phyloP scores from a whole-genome alignment of 139 green algal genomes.

The Yamagishiella unicocca region DNA sequence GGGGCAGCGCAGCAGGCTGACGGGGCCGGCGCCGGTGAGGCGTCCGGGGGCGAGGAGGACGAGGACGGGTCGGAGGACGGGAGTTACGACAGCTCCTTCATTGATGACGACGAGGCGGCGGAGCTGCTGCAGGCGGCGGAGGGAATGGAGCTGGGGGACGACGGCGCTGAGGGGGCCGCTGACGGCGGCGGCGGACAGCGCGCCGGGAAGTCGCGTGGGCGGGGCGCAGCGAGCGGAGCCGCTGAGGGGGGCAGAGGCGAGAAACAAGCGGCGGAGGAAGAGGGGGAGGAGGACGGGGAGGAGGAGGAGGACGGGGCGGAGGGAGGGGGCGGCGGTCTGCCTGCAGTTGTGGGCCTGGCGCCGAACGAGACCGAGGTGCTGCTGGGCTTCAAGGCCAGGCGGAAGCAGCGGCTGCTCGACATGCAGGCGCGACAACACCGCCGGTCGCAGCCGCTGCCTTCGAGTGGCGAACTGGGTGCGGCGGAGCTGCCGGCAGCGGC shows the following conservation, averaged over 20 bases:
- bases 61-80: slow-evolving; percentile 8
- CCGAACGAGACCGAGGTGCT: slow-evolving; percentile 33
- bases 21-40: too few species aligned
- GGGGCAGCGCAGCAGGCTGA: too few species aligned
- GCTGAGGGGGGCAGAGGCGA: not conserved
- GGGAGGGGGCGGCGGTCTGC: not conserved
- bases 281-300: not conserved
- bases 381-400: not conserved
- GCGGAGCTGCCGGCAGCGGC: not conserved
- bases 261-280: not conserved
- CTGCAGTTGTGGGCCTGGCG: not conserved
- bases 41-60: not conserved
- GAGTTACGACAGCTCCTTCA: slow-evolving; percentile 36
- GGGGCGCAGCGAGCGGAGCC: not conserved
- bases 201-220: too few species aligned
- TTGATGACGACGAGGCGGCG: slow-evolving; percentile 19
- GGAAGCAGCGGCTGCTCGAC: too few species aligned
- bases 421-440: not conserved
- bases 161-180: not conserved
- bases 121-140: not conserved
- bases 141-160: not conserved
- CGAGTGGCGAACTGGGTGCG: not conserved
- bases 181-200: too few species aligned
- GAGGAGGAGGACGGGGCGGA: not conserved
- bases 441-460: not conserved